Evolutionary conservation across 2,329 filamentous ascomycete genomes (phyloP).

Genomic region (Epichloe sp.): DNA sequence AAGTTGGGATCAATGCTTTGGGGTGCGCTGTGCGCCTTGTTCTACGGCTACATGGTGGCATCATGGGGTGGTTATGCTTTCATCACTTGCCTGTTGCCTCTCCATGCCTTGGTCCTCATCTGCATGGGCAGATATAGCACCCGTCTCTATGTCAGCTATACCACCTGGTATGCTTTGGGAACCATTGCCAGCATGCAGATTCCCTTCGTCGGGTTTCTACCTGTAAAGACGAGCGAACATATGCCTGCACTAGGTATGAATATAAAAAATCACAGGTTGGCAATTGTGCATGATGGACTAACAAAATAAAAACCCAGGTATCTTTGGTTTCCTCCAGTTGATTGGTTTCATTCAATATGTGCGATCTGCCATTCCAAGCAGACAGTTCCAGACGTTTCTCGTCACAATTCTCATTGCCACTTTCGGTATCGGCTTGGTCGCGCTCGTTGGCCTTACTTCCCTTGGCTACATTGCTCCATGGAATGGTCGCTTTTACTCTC

Average conservation of each 20-base stretch:
- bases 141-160: slow-evolving; percentile 90
- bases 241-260: slow-evolving; percentile 80
- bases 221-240: slow-evolving; percentile 93
- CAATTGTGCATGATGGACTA: slow-evolving; percentile 8
- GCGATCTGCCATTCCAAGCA: slow-evolving; percentile 73
- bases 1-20: slow-evolving; percentile 95
- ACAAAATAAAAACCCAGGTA: slow-evolving; percentile 40
- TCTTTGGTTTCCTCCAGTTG: slow-evolving; percentile 91
- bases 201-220: slow-evolving; percentile 94
- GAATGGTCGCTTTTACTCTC: slow-evolving; percentile 97
- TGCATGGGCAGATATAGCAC: slow-evolving; percentile 96
- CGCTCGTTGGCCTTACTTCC: slow-evolving; percentile 75
- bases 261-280: slow-evolving; percentile 15
- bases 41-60: slow-evolving; percentile 99
- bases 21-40: slow-evolving; percentile 86
- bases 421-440: slow-evolving; percentile 59
- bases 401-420: slow-evolving; percentile 60
- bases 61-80: slow-evolving; percentile 99
- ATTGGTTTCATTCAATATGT: slow-evolving; percentile 88
- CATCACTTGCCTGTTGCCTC: slow-evolving; percentile 91
- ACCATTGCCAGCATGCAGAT: slow-evolving; percentile 98
- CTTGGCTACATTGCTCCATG: slow-evolving; percentile 90
- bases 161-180: slow-evolving; percentile 93
- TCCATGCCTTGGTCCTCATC: slow-evolving; percentile 87
- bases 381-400: slow-evolving; percentile 88